Conservation (phyloP, 805 yeast genomes). For the Nakazawaea holstii region DNA sequence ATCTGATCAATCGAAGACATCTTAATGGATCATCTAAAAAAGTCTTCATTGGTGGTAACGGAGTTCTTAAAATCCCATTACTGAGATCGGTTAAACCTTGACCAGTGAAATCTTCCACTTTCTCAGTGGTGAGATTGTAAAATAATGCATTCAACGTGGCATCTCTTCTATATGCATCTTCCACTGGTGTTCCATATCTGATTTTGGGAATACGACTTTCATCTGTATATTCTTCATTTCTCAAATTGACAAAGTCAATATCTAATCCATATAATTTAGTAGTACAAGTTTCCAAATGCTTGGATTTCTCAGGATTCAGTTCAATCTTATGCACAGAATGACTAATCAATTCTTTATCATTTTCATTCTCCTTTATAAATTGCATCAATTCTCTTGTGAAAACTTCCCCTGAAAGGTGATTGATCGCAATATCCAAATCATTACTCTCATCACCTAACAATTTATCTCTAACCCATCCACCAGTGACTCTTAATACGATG, state of each 20-base stretch:
- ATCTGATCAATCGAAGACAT: slow-evolving; percentile 78
- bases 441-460: slow-evolving; percentile 72
- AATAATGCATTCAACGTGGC: slow-evolving; percentile 93
- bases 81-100: slow-evolving; percentile 69
- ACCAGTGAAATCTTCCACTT: slow-evolving; percentile 82
- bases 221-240: slow-evolving; percentile 81
- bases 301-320: slow-evolving; percentile 91
- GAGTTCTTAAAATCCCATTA: slow-evolving; percentile 75
- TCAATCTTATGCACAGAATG: slow-evolving; percentile 71
- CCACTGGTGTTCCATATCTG: slow-evolving; percentile 81
- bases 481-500: slow-evolving; percentile 77
- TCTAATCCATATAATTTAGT: slow-evolving; percentile 80
- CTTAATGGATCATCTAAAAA: slow-evolving; percentile 93
- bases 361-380: slow-evolving; percentile 31
- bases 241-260: slow-evolving; percentile 86
- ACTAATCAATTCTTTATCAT: slow-evolving; percentile 6
- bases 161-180: slow-evolving; percentile 91
- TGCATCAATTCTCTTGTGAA: slow-evolving; percentile 66
- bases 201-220: slow-evolving; percentile 83
- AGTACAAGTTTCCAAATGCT: slow-evolving; percentile 95
- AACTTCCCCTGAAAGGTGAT: slow-evolving; percentile 76
- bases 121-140: slow-evolving; percentile 63
- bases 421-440: slow-evolving; percentile 90
- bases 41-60: slow-evolving; percentile 78
- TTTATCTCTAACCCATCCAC: slow-evolving; percentile 99